Evolutionary conservation across 2,329 filamentous ascomycete genomes (phyloP).

Genomic region (Fusarium incarnatum): DNA sequence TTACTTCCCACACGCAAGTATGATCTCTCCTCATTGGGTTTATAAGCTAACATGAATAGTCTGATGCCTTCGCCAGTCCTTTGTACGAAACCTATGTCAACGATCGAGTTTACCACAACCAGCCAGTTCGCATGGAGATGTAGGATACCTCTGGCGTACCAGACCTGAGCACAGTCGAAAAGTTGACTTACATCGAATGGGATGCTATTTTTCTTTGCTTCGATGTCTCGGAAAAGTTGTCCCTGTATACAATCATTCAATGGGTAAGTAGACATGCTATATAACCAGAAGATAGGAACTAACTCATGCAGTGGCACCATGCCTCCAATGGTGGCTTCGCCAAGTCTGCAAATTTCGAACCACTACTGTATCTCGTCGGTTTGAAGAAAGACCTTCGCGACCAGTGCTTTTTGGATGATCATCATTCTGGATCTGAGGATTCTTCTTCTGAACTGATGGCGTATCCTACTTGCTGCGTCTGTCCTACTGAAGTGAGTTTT

Average conservation of each 20-base stretch:
- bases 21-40: fast-evolving
- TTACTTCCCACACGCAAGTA: conserved; percentile 53
- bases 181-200: conserved; percentile 52
- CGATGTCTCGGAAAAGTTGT: conserved; percentile 52
- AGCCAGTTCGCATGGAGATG: conserved; percentile 50
- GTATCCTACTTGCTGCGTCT: conserved; percentile 49
- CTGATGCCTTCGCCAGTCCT: conserved; percentile 50
- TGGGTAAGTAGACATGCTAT: conserved; percentile 47
- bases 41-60: conserved; percentile 38
- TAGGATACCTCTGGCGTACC: conserved; percentile 57
- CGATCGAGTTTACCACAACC: conserved; percentile 42
- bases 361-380: conserved; percentile 50
- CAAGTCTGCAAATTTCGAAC: conserved; percentile 27
- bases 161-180: conserved; percentile 52
- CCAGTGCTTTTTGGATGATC: conserved; percentile 41
- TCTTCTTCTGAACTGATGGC: conserved; percentile 22
- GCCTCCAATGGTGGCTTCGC: conserved; percentile 47
- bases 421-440: conserved; percentile 18
- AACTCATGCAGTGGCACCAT: conserved; percentile 47
- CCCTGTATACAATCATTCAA: conserved; percentile 50
- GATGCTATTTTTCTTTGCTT: conserved; percentile 56
- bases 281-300: not conserved
- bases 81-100: conserved; percentile 52
- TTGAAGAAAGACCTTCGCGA: conserved; percentile 51
- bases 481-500: conserved; percentile 45